phyloP scores from a whole-genome alignment of 129 eudicot species.

The Scalesia atractyloides region DNA sequence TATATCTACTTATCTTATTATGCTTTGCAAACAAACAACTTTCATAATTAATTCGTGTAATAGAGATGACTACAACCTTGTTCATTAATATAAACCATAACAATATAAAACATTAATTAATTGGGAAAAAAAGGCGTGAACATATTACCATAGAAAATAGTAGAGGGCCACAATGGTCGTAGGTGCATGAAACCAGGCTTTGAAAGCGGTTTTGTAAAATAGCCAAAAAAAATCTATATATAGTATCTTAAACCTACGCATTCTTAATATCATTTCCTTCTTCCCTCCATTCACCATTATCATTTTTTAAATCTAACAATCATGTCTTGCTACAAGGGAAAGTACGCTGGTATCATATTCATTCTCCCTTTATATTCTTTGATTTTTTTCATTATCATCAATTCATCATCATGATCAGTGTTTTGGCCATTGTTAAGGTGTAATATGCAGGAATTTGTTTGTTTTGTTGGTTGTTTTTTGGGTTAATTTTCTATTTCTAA shows the following conservation, averaged over 20 bases:
- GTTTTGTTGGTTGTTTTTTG: neutral
- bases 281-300: neutral
- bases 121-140: too few relatives aligned
- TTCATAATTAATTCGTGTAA: too few relatives aligned
- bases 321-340: constrained; percentile 54
- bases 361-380: neutral
- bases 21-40: too few relatives aligned
- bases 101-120: too few relatives aligned
- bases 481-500: neutral
- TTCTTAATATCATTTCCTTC: constrained; percentile 3
- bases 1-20: too few relatives aligned
- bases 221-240: constrained; percentile 25
- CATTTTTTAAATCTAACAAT: constrained; percentile 3
- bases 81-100: too few relatives aligned
- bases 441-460: too few relatives aligned
- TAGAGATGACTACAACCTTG: too few relatives aligned
- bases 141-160: constrained; percentile 7
- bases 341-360: constrained; percentile 46
- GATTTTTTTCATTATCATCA: neutral
- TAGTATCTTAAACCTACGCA: constrained; percentile 22
- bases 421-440: neutral
- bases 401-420: neutral
- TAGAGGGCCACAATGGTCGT: constrained; percentile 7
- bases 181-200: constrained; percentile 14
- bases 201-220: constrained; percentile 22